Percentiles rank a stretch among this genome's conserved stretches.
Conservation (phyloP, 106 monocot genomes). For the Platanthera zijinensis region DNA sequence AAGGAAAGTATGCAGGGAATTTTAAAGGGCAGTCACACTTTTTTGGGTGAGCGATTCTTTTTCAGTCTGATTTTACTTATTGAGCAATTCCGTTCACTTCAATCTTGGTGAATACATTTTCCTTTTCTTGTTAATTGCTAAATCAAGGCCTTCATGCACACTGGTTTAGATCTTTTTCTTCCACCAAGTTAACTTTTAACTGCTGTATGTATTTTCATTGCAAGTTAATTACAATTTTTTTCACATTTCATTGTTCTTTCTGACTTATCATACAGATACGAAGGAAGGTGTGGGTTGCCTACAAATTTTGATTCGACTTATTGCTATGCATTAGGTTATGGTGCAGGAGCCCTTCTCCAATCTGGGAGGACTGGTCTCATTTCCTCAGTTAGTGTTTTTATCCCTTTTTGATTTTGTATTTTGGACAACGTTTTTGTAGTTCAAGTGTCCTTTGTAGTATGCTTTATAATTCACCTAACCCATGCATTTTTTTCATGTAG, state of each 20-base stretch:
- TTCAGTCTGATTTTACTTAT: neutral
- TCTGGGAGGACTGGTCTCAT: conserved; percentile 89
- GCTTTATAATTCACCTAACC: neutral
- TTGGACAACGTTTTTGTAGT: neutral
- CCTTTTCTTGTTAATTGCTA: neutral
- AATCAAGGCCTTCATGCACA: neutral
- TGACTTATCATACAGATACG: conserved; percentile 48
- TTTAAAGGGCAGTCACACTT: conserved; percentile 96
- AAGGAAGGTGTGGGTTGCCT: conserved; percentile 95
- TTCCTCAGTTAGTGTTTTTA: conserved; percentile 58
- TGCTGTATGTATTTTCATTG: neutral
- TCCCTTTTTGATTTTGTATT: conserved; percentile 5
- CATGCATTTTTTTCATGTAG: neutral
- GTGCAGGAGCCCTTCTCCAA: conserved; percentile 77
- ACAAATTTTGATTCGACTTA: conserved; percentile 94
- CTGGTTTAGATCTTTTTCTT: neutral
- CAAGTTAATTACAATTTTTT: neutral
- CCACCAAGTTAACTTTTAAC: neutral
- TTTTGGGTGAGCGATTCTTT: conserved; percentile 44
- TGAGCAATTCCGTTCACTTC: neutral
- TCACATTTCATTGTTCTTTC: neutral
- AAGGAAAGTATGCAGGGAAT: conserved; percentile 50
- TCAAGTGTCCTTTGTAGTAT: neutral
- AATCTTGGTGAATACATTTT: neutral
- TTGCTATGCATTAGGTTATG: conserved; percentile 94